phyloP scores from a whole-genome alignment of 2,329 filamentous ascomycete genomes.

The Helotiales sp. region DNA sequence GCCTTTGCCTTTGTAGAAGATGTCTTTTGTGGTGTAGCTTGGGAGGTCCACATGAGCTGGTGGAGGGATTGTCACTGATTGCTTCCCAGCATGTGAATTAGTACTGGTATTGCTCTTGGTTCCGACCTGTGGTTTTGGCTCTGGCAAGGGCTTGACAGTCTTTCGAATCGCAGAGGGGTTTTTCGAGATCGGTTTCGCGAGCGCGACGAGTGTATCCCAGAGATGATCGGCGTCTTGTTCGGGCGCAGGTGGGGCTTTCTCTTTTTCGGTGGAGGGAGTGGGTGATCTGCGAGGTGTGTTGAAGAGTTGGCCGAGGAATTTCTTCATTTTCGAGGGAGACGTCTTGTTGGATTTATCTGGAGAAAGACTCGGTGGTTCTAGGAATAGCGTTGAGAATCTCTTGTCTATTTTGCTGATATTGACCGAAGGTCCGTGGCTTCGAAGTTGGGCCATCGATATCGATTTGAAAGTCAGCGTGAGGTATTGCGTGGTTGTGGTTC shows the following conservation, averaged over 20 bases:
- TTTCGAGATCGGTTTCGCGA: not conserved
- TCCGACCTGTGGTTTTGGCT: not conserved
- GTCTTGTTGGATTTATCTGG: not conserved
- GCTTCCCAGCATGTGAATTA: no score
- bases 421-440: not conserved
- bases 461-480: not conserved
- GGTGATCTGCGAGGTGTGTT: not conserved
- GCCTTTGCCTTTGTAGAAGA: conserved; percentile 16
- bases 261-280: not conserved
- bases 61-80: not conserved
- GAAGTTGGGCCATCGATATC: not conserved
- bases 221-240: not conserved
- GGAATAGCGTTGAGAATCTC: conserved; percentile 14
- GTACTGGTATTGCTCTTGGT: not conserved
- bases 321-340: conserved; percentile 4
- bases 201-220: not conserved
- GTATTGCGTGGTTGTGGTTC: not conserved
- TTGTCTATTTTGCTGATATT: conserved; percentile 11
- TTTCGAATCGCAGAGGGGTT: not conserved
- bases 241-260: not conserved
- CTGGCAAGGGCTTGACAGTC: not conserved
- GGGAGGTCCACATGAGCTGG: conserved; percentile 2
- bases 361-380: not conserved
- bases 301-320: not conserved
- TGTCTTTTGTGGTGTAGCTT: conserved; percentile 5